These are phyloP conservation scores for Penicillium sp. DNA, from an alignment of 2,329 filamentous ascomycete genomes.

Conservation along the genomic window DNA sequence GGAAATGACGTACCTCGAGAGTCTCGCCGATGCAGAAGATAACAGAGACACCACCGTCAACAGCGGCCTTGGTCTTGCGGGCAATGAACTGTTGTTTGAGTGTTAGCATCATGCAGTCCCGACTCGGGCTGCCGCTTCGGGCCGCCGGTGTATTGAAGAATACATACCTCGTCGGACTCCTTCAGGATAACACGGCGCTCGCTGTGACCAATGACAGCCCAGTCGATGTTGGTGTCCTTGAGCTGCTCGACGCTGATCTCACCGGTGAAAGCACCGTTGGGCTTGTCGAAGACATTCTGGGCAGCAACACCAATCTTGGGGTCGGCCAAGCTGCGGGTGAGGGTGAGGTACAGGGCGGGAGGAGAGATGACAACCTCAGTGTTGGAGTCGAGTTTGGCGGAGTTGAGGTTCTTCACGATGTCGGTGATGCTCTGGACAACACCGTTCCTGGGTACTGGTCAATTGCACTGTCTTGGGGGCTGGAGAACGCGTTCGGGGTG, in stretches of 20 bases:
- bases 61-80: conserved; percentile 90
- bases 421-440: conserved; percentile 84
- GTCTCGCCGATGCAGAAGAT: conserved; percentile 98
- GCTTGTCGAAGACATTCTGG: conserved; percentile 97
- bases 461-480: conserved; percentile 15
- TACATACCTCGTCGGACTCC: conserved; percentile 72
- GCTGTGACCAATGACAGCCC: conserved; percentile 91
- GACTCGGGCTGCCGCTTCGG: background rate
- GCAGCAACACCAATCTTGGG: conserved; percentile 81
- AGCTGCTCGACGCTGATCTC: conserved; percentile 94
- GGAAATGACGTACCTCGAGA: conserved; percentile 62
- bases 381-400: conserved; percentile 66
- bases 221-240: conserved; percentile 83
- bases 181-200: conserved; percentile 89
- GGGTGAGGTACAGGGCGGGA: conserved; percentile 85
- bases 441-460: conserved; percentile 74
- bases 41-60: conserved; percentile 83
- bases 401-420: conserved; percentile 88
- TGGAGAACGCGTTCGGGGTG: conserved; percentile 12
- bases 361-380: conserved; percentile 94
- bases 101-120: conserved; percentile 9
- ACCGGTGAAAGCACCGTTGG: conserved; percentile 94
- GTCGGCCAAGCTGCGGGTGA: conserved; percentile 78
- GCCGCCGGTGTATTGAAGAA: background rate
- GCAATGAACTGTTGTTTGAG: conserved; percentile 67